Percentiles rank a stretch among this genome's conserved stretches.
These are phyloP conservation scores for Trichomonas gallinae DNA, from an alignment of 208 protist genomes.

Conservation along the genomic window DNA sequence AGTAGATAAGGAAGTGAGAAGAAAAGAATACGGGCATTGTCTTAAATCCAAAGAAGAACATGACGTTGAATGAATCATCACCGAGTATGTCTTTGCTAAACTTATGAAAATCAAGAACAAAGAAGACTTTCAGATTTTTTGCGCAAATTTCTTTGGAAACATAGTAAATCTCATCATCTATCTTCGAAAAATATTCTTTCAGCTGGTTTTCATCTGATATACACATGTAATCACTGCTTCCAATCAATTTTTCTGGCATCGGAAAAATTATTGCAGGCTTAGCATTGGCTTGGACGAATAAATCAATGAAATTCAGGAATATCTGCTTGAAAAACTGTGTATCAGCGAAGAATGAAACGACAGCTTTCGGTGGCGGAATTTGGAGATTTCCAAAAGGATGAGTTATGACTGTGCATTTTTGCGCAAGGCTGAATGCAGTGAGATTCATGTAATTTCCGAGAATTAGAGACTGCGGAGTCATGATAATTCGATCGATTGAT, in stretches of 20 bases:
- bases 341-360: neutral
- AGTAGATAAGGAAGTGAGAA: neutral
- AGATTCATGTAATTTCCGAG: neutral
- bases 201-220: neutral
- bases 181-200: neutral
- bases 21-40: neutral
- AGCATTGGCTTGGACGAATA: neutral
- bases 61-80: neutral
- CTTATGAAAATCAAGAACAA: neutral
- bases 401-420: neutral
- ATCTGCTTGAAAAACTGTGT: conserved; percentile 2
- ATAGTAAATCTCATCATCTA: neutral
- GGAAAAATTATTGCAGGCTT: neutral
- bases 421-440: neutral
- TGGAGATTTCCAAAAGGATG: neutral
- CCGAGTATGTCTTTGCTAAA: neutral
- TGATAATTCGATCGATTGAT: neutral
- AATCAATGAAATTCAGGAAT: neutral
- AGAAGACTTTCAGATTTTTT: neutral
- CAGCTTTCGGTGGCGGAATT: neutral
- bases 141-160: neutral
- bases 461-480: neutral
- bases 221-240: neutral
- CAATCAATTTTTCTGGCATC: neutral
- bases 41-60: neutral